phyloP scores from a whole-genome alignment of 2,329 filamentous ascomycete species.

The Dothiorella sarmentorum region DNA sequence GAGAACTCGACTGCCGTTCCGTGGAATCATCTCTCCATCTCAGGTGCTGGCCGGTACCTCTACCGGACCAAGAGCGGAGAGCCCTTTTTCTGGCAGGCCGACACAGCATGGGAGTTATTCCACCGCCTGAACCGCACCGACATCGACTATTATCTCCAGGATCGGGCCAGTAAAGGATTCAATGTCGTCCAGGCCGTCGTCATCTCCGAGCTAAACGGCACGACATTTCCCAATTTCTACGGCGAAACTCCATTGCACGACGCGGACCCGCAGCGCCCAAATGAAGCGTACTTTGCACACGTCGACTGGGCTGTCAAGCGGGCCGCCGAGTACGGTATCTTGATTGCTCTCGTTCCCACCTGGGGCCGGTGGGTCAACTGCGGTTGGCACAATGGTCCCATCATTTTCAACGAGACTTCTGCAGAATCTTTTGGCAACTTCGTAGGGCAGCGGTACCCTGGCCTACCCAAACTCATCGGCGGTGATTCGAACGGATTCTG shows the following conservation, averaged over 20 bases:
- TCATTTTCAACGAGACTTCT: background rate
- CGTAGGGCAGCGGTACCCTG: background rate
- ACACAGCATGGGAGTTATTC: constrained; percentile 10
- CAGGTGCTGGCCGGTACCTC: background rate
- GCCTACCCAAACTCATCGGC: constrained; percentile 1
- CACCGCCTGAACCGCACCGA: constrained; percentile 6
- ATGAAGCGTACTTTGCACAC: background rate
- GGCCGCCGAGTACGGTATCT: constrained; percentile 1
- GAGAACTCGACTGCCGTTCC: background rate
- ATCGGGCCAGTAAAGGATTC: constrained; percentile 6
- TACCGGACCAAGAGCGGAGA: background rate
- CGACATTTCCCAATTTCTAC: constrained; percentile 5
- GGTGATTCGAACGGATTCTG: background rate
- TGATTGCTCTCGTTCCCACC: background rate
- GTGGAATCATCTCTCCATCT: background rate
- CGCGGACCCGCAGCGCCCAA: background rate
- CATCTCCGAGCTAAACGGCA: background rate
- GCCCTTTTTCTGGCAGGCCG: constrained; percentile 2
- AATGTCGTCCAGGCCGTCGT: constrained; percentile 5
- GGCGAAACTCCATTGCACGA: background rate
- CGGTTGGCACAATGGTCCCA: background rate
- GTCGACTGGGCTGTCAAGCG: constrained; percentile 2
- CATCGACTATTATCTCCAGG: background rate
- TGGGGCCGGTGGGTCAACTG: constrained; percentile 7
- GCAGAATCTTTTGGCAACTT: background rate